Evolutionary conservation across 805 yeast genomes (phyloP).

Genomic region (Yarrowia sp.): DNA sequence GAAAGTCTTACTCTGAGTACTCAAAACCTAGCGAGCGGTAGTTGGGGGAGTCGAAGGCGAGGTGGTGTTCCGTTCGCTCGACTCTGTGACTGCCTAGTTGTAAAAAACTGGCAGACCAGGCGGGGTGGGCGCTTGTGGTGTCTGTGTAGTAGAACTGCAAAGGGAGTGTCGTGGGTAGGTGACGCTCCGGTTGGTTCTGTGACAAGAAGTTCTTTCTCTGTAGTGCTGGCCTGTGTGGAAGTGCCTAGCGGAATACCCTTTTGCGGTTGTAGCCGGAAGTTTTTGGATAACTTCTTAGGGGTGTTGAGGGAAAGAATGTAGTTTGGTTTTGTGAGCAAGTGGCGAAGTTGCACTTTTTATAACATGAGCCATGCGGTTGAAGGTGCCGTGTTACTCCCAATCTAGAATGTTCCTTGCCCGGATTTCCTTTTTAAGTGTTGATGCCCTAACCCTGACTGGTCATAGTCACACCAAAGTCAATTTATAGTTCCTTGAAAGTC

Average conservation of each 20-base stretch:
- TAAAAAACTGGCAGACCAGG: slow-evolving; percentile 15
- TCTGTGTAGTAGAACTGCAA: slow-evolving; percentile 3
- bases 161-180: background rate
- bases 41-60: slow-evolving; percentile 25
- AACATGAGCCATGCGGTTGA: slow-evolving; percentile 21
- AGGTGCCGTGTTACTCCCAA: background rate
- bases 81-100: slow-evolving; percentile 22
- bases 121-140: slow-evolving; percentile 6
- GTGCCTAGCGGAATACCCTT: background rate
- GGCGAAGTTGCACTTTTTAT: slow-evolving; percentile 10
- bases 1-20: slow-evolving; percentile 22
- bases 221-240: background rate
- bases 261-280: slow-evolving; percentile 2
- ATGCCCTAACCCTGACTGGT: slow-evolving; percentile 17
- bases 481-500: background rate
- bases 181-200: slow-evolving; percentile 22
- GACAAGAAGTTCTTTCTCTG: background rate
- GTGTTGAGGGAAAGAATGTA: slow-evolving; percentile 5
- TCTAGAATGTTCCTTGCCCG: background rate
- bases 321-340: background rate
- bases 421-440: background rate
- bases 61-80: slow-evolving; percentile 26
- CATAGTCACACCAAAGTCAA: slow-evolving; percentile 14
- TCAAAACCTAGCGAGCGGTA: slow-evolving; percentile 20
- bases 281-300: background rate